Base-by-base conservation (phyloP, 345 rosid species). In the Eutrema yunnanense region DNA sequence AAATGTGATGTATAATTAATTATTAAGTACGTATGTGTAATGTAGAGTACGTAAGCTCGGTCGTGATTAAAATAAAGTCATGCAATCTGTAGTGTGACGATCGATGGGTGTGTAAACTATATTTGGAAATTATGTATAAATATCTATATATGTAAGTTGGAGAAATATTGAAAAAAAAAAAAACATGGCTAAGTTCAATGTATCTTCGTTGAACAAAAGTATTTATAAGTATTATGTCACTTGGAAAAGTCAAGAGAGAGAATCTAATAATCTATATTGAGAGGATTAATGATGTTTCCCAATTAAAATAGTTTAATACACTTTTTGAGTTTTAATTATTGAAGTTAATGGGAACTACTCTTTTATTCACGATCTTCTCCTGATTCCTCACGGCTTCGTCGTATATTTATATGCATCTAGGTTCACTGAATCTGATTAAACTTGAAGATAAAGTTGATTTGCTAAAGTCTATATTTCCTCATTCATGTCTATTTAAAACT, bases 131-230 rank as follows among this genome's bases (percentile, higher is more conserved):
- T 29, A 75, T 75, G 70, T 67, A 22, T 47, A 56, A 14, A 22
- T 41, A 19, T 64, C 12, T 14, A 16, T 47, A n/a, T n/a, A n/a
- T n/a, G 54, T 40, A 50, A n/a, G 50, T 46, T 65, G 19, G 57
- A 47, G 34, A 64, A 43, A 13, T 73, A n/a, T n/a, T 9, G 19
- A 8, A 33, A 3, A n/a, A 19, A 0, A 19, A 69, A 69, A 32
- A 52, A 8, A 60, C 8, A 61, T 56, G 80, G 70, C 80, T 64
- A 76, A 57, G 71, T 76, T 48, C 80, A 76, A 64, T 64, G 80
- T 49, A 70, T 70, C 65, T 55, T 22, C 27, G 42, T 33, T 8
- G 60, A 73, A 40, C 6, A 57, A 73, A 37, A 19, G 32, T 29
- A 8, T 19, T 7, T 29, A n/a, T 29, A 43, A 38, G n/a, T 36